Conservation (phyloP, 345 rosid genomes). For the Ceriops tagal region DNA sequence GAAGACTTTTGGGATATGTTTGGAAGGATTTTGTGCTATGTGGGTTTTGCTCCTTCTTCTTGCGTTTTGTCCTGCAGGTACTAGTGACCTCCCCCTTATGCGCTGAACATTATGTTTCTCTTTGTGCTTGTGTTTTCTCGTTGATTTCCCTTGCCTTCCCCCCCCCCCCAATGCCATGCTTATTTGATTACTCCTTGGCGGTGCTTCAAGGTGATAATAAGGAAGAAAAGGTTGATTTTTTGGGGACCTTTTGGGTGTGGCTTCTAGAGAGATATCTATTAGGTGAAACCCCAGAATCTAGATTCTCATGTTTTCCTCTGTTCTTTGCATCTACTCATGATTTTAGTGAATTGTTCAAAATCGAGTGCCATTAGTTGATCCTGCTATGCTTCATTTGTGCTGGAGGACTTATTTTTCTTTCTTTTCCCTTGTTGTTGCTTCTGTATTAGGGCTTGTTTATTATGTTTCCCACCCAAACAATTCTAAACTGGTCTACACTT, state of each 20-base stretch:
- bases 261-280: conserved; percentile 9
- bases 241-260: conserved; percentile 4
- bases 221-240: conserved; percentile 11
- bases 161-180: conserved; percentile 17
- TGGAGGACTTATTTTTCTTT: not conserved
- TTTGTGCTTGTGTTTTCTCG: not conserved
- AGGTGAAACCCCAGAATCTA: conserved; percentile 21
- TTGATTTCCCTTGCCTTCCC: not conserved
- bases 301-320: conserved; percentile 7
- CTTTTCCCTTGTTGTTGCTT: not conserved
- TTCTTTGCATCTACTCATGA: not conserved
- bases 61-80: conserved; percentile 22
- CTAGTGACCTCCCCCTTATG: conserved; percentile 7
- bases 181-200: conserved; percentile 23
- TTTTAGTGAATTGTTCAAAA: not conserved
- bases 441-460: conserved; percentile 5
- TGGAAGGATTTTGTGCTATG: conserved; percentile 31
- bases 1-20: conserved; percentile 27
- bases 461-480: not conserved
- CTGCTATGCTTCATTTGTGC: conserved; percentile 3
- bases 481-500: conserved; percentile 14
- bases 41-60: conserved; percentile 33
- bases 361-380: not conserved
- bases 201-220: conserved; percentile 11
- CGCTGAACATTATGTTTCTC: conserved; percentile 18